A percentile compares a stretch with the other conserved stretches of the same genome.
Conservation (phyloP, 169 alveolate species). For the Plasmodium reichenowi region DNA sequence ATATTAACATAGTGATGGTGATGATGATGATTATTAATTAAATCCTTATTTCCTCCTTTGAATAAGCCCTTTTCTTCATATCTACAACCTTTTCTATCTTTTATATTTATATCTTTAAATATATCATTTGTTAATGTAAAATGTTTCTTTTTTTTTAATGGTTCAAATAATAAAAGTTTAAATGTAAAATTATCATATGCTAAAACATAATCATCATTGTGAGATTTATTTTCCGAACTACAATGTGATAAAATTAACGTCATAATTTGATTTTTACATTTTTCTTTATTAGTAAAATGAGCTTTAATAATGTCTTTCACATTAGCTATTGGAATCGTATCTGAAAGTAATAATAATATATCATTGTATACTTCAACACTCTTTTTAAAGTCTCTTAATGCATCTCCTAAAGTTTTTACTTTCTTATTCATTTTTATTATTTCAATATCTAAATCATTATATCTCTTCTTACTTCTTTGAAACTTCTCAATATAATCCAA, state of each 20-base stretch:
- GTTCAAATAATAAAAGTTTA: conserved; percentile 47
- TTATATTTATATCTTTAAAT: conserved; percentile 37
- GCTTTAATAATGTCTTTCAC: conserved; percentile 68
- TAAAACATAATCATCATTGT: conserved; percentile 60
- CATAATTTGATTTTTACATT: conserved; percentile 74
- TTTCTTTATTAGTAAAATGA: conserved; percentile 69
- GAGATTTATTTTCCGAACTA: conserved; percentile 29
- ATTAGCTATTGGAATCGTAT: conserved; percentile 68
- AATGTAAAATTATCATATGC: conserved; percentile 62
- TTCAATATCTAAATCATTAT: conserved; percentile 65
- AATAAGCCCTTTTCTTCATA: conserved; percentile 6
- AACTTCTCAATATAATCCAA: conserved; percentile 45
- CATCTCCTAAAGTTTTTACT: conserved; percentile 74
- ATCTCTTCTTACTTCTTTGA: conserved; percentile 63
- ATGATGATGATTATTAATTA: background rate
- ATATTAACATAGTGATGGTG: too few species aligned
- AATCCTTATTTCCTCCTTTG: conserved; percentile 10
- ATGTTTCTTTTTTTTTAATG: conserved; percentile 55
- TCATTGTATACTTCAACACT: conserved; percentile 60
- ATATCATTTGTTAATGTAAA: conserved; percentile 37
- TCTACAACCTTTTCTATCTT: background rate
- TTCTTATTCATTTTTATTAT: conserved; percentile 58
- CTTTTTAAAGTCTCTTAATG: conserved; percentile 65
- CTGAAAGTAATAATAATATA: conserved; percentile 65
- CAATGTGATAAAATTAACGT: conserved; percentile 39